Percentiles rank a stretch among this genome's conserved stretches.
phyloP scores from a whole-genome alignment of 352 stramenopile genomes.

The Phytophthora meadii region DNA sequence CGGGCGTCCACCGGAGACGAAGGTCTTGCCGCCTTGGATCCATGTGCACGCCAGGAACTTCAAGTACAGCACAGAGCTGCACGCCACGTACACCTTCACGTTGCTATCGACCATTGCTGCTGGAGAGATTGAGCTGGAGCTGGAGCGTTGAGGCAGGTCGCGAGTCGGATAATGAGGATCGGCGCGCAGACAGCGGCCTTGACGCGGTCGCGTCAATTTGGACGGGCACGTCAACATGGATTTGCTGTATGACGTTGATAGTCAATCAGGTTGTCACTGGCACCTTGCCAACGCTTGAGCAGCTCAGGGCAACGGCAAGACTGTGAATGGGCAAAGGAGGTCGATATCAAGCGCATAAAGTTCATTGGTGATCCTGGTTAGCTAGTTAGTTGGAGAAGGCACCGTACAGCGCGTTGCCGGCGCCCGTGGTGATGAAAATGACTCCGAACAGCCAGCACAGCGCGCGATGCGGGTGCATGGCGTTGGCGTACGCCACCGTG shows the following conservation, averaged over 20 bases:
- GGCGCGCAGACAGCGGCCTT: neutral
- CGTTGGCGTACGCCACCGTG: conserved; percentile 58
- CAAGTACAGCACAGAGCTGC: conserved; percentile 58
- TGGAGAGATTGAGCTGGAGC: neutral
- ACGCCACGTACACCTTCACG: conserved; percentile 65
- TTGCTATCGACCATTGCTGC: conserved; percentile 16
- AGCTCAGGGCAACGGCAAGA: neutral
- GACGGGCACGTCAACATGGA: neutral
- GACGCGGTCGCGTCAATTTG: neutral
- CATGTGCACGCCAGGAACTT: conserved; percentile 66
- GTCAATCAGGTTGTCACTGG: no score
- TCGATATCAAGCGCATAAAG: conserved; percentile 4
- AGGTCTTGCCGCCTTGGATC: conserved; percentile 59
- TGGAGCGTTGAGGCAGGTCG: neutral
- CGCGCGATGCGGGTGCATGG: conserved; percentile 53
- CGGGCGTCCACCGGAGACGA: conserved; percentile 47
- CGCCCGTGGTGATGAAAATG: conserved; percentile 41
- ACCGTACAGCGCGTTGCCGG: conserved; percentile 42
- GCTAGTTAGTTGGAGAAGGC: conserved; percentile 31
- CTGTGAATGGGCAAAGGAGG: neutral
- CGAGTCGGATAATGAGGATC: conserved; percentile 5
- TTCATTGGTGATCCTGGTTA: conserved; percentile 16
- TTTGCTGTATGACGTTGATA: conserved; percentile 7
- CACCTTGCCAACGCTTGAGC: neutral
- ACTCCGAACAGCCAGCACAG: conserved; percentile 50